Conservation (phyloP, 169 alveolate species). For the Condylostoma magnum region DNA sequence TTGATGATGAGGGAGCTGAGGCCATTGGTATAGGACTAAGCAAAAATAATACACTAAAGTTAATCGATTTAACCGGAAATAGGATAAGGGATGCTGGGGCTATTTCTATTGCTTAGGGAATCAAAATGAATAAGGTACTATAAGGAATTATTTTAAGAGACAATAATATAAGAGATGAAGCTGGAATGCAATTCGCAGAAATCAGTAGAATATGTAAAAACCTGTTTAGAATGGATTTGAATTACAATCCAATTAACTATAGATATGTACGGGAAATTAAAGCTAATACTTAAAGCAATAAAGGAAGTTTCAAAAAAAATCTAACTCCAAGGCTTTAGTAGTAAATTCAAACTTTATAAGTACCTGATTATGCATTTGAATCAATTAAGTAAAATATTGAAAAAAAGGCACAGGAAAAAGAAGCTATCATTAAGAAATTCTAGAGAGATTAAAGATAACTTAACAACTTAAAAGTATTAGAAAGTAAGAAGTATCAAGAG, state of each 20-base stretch:
- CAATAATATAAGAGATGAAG: constrained; percentile 47
- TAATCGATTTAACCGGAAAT: constrained; percentile 54
- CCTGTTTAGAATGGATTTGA: constrained; percentile 45
- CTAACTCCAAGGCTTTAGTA: constrained; percentile 14
- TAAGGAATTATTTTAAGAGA: constrained; percentile 33
- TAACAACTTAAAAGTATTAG: neutral
- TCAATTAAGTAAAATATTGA: neutral
- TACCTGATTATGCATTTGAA: neutral
- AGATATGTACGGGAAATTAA: constrained; percentile 33
- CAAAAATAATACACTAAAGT: constrained; percentile 48
- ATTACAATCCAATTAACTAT: constrained; percentile 50
- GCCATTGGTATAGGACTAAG: constrained; percentile 42
- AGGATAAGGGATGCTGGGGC: constrained; percentile 55
- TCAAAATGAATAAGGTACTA: constrained; percentile 35
- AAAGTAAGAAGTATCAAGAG: neutral
- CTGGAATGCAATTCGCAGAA: constrained; percentile 55
- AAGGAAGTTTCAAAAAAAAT: neutral
- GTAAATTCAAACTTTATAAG: neutral
- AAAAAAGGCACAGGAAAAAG: neutral
- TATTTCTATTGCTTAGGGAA: constrained; percentile 41
- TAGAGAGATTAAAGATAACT: neutral
- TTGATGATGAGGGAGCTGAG: constrained; percentile 57
- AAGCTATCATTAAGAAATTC: neutral
- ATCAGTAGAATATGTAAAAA: constrained; percentile 45
- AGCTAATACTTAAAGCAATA: constrained; percentile 11